Conservation (phyloP, 2,329 filamentous ascomycete genomes). For the Fusarium brachygibbosum region DNA sequence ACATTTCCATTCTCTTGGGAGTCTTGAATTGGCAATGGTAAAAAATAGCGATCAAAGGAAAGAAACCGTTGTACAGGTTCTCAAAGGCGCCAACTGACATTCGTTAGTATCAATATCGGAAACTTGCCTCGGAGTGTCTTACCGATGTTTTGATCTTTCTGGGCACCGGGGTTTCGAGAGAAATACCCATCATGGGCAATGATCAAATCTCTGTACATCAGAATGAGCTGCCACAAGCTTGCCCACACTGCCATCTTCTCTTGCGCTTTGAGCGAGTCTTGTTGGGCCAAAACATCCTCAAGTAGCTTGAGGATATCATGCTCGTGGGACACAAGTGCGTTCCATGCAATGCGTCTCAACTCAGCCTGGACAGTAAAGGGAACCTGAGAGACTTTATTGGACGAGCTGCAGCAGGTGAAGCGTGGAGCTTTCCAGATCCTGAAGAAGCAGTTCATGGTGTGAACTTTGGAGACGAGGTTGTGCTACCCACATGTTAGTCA, state of each 20-base stretch:
- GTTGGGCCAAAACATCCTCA: constrained; percentile 57
- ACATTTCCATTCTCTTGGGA: constrained; percentile 58
- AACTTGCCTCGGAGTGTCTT: constrained; percentile 18
- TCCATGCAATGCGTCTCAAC: constrained; percentile 57
- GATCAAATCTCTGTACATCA: constrained; percentile 62
- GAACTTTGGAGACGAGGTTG: constrained; percentile 59
- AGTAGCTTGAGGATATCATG: constrained; percentile 58
- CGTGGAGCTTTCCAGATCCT: constrained; percentile 61
- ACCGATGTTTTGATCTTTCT: constrained; percentile 46
- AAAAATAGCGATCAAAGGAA: constrained; percentile 56
- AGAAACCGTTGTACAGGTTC: constrained; percentile 53
- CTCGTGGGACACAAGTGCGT: constrained; percentile 55
- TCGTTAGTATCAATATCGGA: constrained; percentile 24
- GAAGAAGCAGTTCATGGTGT: constrained; percentile 64
- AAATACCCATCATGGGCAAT: constrained; percentile 51
- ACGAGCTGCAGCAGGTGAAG: constrained; percentile 59
- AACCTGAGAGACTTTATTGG: constrained; percentile 54
- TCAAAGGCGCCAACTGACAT: constrained; percentile 43
- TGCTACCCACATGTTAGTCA: constrained; percentile 53
- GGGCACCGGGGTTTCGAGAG: constrained; percentile 40
- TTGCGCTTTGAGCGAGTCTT: constrained; percentile 55
- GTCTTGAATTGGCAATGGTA: constrained; percentile 59
- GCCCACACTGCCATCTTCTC: constrained; percentile 63
- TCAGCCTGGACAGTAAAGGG: constrained; percentile 59
- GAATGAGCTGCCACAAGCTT: constrained; percentile 64